phyloP scores from a whole-genome alignment of 164 flowering plant genomes.

The grape (Vitis vinifera) region DNA sequence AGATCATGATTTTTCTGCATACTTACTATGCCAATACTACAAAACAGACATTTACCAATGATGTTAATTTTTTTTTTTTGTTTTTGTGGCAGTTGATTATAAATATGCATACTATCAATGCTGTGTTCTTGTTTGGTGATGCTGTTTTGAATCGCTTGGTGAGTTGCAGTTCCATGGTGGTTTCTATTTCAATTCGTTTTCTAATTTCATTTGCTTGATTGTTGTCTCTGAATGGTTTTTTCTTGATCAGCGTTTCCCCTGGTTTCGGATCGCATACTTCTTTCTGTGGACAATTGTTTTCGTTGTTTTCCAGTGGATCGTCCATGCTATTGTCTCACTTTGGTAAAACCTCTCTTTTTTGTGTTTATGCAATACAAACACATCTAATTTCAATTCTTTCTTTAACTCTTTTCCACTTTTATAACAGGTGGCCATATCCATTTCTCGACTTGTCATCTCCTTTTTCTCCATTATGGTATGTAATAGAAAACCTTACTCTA shows the following conservation, averaged over 20 bases:
- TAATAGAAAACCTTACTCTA: not conserved
- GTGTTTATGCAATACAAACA: not conserved
- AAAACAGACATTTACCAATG: not conserved
- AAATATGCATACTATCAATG: slow-evolving; percentile 83
- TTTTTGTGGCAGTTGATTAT: slow-evolving; percentile 57
- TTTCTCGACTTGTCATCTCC: slow-evolving; percentile 9
- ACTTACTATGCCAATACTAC: not conserved
- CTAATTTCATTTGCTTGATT: not conserved
- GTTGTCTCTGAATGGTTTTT: not conserved
- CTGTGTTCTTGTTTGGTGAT: slow-evolving; percentile 76
- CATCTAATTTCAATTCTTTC: no score
- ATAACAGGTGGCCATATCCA: slow-evolving; percentile 40
- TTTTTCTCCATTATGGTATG: slow-evolving; percentile 57
- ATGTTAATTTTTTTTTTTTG: not conserved
- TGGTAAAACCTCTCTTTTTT: slow-evolving; percentile 39
- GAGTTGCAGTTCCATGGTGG: slow-evolving; percentile 12
- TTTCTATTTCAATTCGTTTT: not conserved
- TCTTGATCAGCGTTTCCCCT: slow-evolving; percentile 63
- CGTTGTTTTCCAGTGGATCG: slow-evolving; percentile 80
- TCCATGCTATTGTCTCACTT: slow-evolving; percentile 66
- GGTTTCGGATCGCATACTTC: slow-evolving; percentile 88
- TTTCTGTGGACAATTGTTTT: slow-evolving; percentile 67
- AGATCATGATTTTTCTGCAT: no score
- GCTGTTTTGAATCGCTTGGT: slow-evolving; percentile 79
- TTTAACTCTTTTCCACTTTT: no score